Conservation (phyloP, 306 rosid genomes). For the Gillenia trifoliata region DNA sequence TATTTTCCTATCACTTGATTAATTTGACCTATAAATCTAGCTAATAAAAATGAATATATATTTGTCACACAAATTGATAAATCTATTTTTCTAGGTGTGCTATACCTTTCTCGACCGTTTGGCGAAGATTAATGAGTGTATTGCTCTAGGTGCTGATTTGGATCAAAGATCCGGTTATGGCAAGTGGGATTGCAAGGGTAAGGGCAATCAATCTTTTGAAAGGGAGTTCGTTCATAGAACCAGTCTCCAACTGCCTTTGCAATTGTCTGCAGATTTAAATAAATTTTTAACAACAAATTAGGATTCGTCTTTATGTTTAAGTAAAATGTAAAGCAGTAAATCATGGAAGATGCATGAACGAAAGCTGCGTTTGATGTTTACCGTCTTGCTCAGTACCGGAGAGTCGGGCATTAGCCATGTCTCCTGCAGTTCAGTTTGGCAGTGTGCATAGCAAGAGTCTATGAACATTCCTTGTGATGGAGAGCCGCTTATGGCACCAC, state of each 20-base stretch:
- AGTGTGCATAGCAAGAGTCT: conserved; percentile 88
- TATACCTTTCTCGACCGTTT: no score
- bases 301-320: no score
- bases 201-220: conserved; percentile 66
- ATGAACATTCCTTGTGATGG: conserved; percentile 60
- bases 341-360: background rate
- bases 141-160: conserved; percentile 16
- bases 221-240: conserved; percentile 53
- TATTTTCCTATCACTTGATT: no score
- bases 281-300: background rate
- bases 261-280: conserved; percentile 57
- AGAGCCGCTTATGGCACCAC: conserved; percentile 36
- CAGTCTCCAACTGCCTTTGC: conserved; percentile 86
- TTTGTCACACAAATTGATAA: no score
- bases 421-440: conserved; percentile 93
- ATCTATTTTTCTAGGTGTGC: no score
- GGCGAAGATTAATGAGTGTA: no score
- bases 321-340: no score
- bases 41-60: no score
- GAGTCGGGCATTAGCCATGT: conserved; percentile 75
- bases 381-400: conserved; percentile 53
- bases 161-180: conserved; percentile 44
- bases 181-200: conserved; percentile 92
- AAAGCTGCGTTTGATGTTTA: conserved; percentile 16
- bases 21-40: no score